phyloP scores from a whole-genome alignment of 257 asterid genomes.

The Echium plantagineum region DNA sequence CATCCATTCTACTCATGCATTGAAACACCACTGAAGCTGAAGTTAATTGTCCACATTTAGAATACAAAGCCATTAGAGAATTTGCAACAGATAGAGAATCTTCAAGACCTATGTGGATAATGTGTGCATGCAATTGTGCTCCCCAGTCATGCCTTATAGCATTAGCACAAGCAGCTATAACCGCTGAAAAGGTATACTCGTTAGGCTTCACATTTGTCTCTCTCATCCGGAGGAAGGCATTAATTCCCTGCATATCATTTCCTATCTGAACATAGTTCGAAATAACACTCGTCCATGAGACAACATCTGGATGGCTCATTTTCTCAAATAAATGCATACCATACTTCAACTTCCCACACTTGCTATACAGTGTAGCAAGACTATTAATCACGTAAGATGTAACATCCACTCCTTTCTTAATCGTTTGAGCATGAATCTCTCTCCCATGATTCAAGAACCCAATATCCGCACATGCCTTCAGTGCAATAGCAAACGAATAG shows the following conservation, averaged over 20 bases:
- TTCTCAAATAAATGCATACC: slow-evolving; percentile 49
- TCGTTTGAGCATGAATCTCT: slow-evolving; percentile 62
- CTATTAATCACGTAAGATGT: slow-evolving; percentile 67
- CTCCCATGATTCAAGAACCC: slow-evolving; percentile 46
- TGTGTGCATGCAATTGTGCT: slow-evolving; percentile 61
- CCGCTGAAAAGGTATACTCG: slow-evolving; percentile 73
- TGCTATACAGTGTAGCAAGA: slow-evolving; percentile 71
- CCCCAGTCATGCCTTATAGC: slow-evolving; percentile 61
- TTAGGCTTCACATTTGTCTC: slow-evolving; percentile 45
- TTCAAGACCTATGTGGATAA: slow-evolving; percentile 39
- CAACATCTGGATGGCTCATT: slow-evolving; percentile 67
- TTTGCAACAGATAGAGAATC: slow-evolving; percentile 57
- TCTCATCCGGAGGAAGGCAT: slow-evolving; percentile 52
- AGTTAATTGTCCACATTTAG: slow-evolving; percentile 44
- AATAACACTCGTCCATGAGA: slow-evolving; percentile 76
- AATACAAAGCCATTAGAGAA: slow-evolving; percentile 69
- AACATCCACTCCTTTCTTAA: slow-evolving; percentile 50
- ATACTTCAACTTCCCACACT: slow-evolving; percentile 55
- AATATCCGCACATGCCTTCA: slow-evolving; percentile 81
- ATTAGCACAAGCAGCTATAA: slow-evolving; percentile 58
- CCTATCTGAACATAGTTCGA: slow-evolving; percentile 55
- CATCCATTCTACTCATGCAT: slow-evolving; percentile 47
- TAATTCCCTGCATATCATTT: slow-evolving; percentile 43
- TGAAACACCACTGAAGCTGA: slow-evolving; percentile 40
- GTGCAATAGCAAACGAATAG: slow-evolving; percentile 64